Evolutionary conservation across 345 rosid genomes (phyloP).

Genomic region (Isatis tinctoria): DNA sequence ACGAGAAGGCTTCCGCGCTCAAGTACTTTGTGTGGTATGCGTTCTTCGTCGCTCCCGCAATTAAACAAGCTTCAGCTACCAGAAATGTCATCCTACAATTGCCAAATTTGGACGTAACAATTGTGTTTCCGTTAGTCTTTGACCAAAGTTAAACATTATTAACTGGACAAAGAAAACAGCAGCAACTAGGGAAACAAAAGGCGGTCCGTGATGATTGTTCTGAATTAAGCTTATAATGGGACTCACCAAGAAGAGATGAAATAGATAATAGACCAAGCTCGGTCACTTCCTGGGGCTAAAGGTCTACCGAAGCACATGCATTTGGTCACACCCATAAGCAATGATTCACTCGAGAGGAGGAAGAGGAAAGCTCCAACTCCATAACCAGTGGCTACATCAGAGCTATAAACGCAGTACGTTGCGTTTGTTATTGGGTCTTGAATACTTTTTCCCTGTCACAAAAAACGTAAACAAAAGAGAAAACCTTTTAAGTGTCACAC

Average conservation of each 20-base stretch:
- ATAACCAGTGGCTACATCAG: constrained; percentile 94
- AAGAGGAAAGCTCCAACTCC: constrained; percentile 93
- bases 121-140: background rate
- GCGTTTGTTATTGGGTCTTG: constrained; percentile 44
- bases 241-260: constrained; percentile 79
- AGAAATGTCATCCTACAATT: constrained; percentile 67
- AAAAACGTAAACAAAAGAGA: background rate
- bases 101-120: background rate
- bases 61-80: constrained; percentile 84
- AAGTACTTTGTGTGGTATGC: constrained; percentile 96
- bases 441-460: constrained; percentile 52
- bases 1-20: constrained; percentile 71
- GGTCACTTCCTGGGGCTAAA: constrained; percentile 67
- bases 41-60: constrained; percentile 87
- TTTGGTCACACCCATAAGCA: constrained; percentile 85
- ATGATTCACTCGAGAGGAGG: constrained; percentile 82
- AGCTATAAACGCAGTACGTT: constrained; percentile 73
- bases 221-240: background rate
- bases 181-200: background rate
- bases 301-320: constrained; percentile 98
- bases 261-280: constrained; percentile 95
- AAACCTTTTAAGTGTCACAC: background rate
- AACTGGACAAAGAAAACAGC: background rate
- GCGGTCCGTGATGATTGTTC: background rate
- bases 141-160: background rate